Conservation (phyloP, 2,329 filamentous ascomycete genomes). For the Penicillium sp. region DNA sequence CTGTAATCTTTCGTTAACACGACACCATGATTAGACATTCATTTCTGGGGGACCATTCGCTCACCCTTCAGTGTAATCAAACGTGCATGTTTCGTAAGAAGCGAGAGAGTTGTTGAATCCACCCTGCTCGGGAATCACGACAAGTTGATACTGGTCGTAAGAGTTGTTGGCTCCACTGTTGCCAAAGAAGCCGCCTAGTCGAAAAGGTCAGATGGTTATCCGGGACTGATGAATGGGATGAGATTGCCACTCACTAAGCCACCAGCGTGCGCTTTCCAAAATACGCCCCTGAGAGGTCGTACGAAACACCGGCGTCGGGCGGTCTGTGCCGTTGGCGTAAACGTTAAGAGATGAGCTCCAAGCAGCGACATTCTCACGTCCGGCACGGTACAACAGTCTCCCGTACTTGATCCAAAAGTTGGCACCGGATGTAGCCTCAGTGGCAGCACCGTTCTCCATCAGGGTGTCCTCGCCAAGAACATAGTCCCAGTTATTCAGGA, state of each 20-base stretch:
- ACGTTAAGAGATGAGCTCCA: constrained; percentile 47
- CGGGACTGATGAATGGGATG: not conserved
- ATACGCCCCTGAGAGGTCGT: constrained; percentile 58
- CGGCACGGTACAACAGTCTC: constrained; percentile 53
- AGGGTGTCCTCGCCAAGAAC: constrained; percentile 46
- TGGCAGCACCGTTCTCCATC: constrained; percentile 51
- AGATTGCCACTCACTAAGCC: constrained; percentile 39
- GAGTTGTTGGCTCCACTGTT: constrained; percentile 30
- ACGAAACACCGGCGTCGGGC: constrained; percentile 52
- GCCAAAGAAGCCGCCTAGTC: constrained; percentile 22
- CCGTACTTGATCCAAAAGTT: constrained; percentile 58
- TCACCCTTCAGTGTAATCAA: constrained; percentile 32
- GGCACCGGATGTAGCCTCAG: constrained; percentile 52
- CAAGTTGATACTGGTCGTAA: constrained; percentile 40
- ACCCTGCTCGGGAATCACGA: constrained; percentile 53
- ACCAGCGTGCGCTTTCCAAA: constrained; percentile 48
- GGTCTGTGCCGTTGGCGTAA: constrained; percentile 48
- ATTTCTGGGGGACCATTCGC: not conserved
- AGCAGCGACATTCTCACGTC: constrained; percentile 44
- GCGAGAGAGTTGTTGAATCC: constrained; percentile 56
- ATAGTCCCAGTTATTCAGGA: constrained; percentile 56
- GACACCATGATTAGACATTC: not conserved
- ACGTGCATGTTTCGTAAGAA: constrained; percentile 52
- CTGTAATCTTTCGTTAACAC: constrained; percentile 13
- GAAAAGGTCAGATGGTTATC: constrained; percentile 1